Evolutionary conservation across 352 stramenopile species (phyloP).

Genomic region (Phytopythium kandeliae): DNA sequence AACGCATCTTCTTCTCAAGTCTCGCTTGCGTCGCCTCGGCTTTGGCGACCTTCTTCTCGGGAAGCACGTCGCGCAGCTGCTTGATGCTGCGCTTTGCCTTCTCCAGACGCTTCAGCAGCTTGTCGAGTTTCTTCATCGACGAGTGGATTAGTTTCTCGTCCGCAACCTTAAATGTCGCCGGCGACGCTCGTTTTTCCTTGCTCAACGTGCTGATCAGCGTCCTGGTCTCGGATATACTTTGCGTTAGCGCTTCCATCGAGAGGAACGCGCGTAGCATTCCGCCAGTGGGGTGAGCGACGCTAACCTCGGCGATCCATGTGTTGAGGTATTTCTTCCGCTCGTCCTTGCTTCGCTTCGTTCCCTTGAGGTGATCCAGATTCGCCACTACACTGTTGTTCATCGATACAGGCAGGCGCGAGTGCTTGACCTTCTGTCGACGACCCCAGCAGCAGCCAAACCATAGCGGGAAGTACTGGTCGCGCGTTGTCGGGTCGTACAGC

Average conservation of each 20-base stretch:
- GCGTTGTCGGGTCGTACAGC: conserved; percentile 64
- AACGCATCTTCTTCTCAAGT: neutral
- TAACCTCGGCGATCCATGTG: conserved; percentile 86
- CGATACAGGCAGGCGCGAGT: conserved; percentile 29
- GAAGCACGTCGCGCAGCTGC: conserved; percentile 10
- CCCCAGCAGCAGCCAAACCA: conserved; percentile 70
- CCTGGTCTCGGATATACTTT: conserved; percentile 48
- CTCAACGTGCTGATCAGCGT: conserved; percentile 45
- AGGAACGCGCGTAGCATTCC: conserved; percentile 68
- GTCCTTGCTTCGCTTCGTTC: conserved; percentile 21
- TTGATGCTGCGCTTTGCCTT: conserved; percentile 66
- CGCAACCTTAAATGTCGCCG: conserved; percentile 10
- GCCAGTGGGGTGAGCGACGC: conserved; percentile 66
- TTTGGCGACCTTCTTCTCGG: conserved; percentile 8
- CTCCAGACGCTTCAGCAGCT: conserved; percentile 23
- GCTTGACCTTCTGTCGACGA: conserved; percentile 33
- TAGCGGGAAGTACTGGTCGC: conserved; percentile 53
- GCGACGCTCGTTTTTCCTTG: conserved; percentile 29
- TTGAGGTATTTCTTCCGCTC: conserved; percentile 46
- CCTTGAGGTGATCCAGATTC: conserved; percentile 63
- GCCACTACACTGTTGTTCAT: conserved; percentile 44
- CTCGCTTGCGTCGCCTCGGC: conserved; percentile 2
- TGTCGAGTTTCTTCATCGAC: conserved; percentile 22
- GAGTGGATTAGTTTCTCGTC: conserved; percentile 35
- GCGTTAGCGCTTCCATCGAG: conserved; percentile 59